Conservation (phyloP, 352 stramenopile species). For the Phytopythium montanum region DNA sequence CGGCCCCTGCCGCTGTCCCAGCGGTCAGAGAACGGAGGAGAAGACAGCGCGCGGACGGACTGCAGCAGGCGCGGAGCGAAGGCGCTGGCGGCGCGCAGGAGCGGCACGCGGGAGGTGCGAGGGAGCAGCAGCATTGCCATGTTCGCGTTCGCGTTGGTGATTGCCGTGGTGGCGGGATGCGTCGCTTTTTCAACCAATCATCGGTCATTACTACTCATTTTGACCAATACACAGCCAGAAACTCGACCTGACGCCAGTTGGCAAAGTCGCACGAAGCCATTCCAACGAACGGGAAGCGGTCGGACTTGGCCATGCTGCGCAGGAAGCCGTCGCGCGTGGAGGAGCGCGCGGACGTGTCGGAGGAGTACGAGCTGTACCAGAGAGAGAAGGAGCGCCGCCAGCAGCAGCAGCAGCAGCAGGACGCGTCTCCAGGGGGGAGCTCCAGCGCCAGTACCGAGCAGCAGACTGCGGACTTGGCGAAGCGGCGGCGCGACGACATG, state of each 20-base stretch:
- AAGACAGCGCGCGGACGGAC: not conserved
- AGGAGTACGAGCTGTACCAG: slow-evolving; percentile 69
- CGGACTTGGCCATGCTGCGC: slow-evolving; percentile 34
- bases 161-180: too few relatives aligned
- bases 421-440: not conserved
- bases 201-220: too few relatives aligned
- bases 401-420: slow-evolving; percentile 6
- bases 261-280: not conserved
- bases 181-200: too few relatives aligned
- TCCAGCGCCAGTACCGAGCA: slow-evolving; percentile 3
- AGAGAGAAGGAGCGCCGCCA: slow-evolving; percentile 39
- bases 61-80: not conserved
- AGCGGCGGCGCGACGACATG: slow-evolving; percentile 5
- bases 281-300: not conserved
- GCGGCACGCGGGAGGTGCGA: not conserved
- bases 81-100: not conserved
- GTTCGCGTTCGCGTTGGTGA: not conserved
- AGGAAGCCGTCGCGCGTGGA: slow-evolving; percentile 60
- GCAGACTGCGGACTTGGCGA: slow-evolving; percentile 6
- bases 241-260: too few relatives aligned
- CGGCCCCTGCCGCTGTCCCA: not conserved
- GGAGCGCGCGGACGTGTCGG: slow-evolving; percentile 58
- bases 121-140: not conserved
- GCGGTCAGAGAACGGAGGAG: not conserved
- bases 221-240: too few relatives aligned